These are phyloP conservation scores for Micromonas commoda DNA, from an alignment of 139 green algal species.

Conservation along the genomic window DNA sequence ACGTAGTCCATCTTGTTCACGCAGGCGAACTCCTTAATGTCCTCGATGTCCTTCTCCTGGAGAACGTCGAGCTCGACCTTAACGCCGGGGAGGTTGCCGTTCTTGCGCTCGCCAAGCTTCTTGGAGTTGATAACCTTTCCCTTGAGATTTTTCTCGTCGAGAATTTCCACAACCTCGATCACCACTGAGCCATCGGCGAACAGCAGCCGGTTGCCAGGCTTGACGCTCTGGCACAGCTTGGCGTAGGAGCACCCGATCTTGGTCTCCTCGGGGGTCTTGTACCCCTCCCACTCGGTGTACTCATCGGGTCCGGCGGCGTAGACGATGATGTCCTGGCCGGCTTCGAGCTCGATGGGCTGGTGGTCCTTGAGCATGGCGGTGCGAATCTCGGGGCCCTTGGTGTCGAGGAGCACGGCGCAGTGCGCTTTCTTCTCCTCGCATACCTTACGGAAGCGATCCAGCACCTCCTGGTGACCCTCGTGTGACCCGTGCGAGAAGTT, in stretches of 20 bases:
- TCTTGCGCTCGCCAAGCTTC: conserved; percentile 36
- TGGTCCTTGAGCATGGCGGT: conserved; percentile 47
- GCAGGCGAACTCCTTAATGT: conserved; percentile 46
- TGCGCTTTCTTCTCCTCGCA: not conserved
- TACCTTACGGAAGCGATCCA: conserved; percentile 21
- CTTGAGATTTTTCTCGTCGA: conserved; percentile 20
- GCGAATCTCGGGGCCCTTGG: conserved; percentile 57
- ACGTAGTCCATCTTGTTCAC: conserved; percentile 48
- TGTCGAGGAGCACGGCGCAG: conserved; percentile 46
- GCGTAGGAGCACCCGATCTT: conserved; percentile 43
- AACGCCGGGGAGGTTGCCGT: conserved; percentile 44
- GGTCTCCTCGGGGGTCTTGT: conserved; percentile 36
- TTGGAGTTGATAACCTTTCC: conserved; percentile 25
- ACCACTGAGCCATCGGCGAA: conserved; percentile 55
- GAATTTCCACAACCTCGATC: conserved; percentile 25
- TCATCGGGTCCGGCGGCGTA: conserved; percentile 38
- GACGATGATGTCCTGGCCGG: conserved; percentile 40
- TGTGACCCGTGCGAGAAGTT: conserved; percentile 37
- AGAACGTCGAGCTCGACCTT: conserved; percentile 44
- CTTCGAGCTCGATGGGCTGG: conserved; percentile 36
- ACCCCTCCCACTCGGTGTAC: conserved; percentile 41
- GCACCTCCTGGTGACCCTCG: conserved; percentile 49
- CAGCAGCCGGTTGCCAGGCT: conserved; percentile 52
- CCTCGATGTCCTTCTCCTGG: conserved; percentile 42
- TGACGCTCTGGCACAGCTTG: conserved; percentile 48